Conservation (phyloP, 148 eudicot species). For the Silene latifolia region DNA sequence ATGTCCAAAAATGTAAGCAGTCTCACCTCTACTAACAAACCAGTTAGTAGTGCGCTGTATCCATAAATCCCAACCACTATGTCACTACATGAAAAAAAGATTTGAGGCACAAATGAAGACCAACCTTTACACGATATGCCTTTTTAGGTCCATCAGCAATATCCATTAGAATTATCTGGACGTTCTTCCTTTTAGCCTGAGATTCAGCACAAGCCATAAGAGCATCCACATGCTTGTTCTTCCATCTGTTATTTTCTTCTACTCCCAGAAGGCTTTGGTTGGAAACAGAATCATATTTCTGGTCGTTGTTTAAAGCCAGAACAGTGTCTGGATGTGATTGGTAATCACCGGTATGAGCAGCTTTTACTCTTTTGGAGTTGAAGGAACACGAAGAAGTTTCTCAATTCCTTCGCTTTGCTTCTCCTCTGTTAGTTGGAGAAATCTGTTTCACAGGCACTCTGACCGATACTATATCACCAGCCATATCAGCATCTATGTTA, state of each 20-base stretch:
- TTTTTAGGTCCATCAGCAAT: constrained; percentile 43
- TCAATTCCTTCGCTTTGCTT: constrained; percentile 57
- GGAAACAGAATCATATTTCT: constrained; percentile 15
- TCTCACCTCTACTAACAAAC: too few relatives aligned
- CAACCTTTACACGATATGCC: constrained; percentile 17
- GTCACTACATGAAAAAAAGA: too few relatives aligned
- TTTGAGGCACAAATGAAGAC: too few relatives aligned
- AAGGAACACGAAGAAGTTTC: constrained; percentile 64
- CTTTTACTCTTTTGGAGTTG: constrained; percentile 84
- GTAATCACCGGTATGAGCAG: constrained; percentile 44
- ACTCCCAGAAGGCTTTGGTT: constrained; percentile 28
- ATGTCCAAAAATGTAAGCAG: too few relatives aligned
- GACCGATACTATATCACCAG: constrained; percentile 21
- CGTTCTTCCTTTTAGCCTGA: constrained; percentile 24
- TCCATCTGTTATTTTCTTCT: constrained; percentile 22
- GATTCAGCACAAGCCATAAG: constrained; percentile 22
- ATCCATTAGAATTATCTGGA: constrained; percentile 54
- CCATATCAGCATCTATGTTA: constrained; percentile 21
- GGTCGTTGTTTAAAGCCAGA: constrained; percentile 2
- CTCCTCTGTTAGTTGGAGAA: constrained; percentile 38
- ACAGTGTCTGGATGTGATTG: constrained; percentile 28
- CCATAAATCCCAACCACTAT: too few relatives aligned
- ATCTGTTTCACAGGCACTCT: constrained; percentile 25
- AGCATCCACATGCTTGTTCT: constrained; percentile 27
- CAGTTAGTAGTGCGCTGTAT: too few relatives aligned